phyloP scores from a whole-genome alignment of 2,329 filamentous ascomycete species.

The Didymella pomorum region DNA sequence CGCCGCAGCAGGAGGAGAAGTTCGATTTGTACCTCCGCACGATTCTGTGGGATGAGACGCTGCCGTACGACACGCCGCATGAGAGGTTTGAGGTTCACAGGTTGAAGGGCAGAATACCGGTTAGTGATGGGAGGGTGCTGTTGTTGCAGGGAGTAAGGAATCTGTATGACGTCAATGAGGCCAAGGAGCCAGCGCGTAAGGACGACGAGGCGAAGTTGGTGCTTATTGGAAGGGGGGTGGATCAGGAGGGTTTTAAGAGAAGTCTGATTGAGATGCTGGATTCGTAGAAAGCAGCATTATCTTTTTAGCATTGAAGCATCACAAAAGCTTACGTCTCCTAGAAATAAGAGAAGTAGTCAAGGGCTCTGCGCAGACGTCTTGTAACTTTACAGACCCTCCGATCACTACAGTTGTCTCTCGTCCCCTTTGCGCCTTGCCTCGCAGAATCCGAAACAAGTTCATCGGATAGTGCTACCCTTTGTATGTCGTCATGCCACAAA shows the following conservation, averaged over 20 bases:
- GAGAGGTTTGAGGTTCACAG: conserved; percentile 81
- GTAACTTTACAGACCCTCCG: no score
- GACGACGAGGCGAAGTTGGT: conserved; percentile 40
- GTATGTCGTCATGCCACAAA: no score
- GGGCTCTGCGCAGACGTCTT: no score
- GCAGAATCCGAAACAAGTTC: no score
- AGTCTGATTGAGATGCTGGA: conserved; percentile 21
- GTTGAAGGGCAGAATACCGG: conserved; percentile 78
- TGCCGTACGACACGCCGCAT: conserved; percentile 55
- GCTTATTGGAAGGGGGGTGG: conserved; percentile 43
- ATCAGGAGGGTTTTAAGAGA: conserved; percentile 28
- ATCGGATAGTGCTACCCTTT: no score
- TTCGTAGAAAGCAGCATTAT: no score
- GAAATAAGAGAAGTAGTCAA: no score
- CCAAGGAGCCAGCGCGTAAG: background rate
- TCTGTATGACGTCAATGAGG: conserved; percentile 88
- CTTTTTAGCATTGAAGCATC: no score
- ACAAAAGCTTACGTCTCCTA: no score
- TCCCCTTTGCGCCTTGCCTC: no score
- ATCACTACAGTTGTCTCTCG: no score
- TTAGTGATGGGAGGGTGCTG: conserved; percentile 71
- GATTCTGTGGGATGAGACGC: conserved; percentile 79
- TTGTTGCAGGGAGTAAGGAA: conserved; percentile 92
- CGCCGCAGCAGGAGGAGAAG: conserved; percentile 63
- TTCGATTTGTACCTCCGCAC: conserved; percentile 85